Evolutionary conservation across 305 asterid species (phyloP).

Genomic region (Solanum hybrid): DNA sequence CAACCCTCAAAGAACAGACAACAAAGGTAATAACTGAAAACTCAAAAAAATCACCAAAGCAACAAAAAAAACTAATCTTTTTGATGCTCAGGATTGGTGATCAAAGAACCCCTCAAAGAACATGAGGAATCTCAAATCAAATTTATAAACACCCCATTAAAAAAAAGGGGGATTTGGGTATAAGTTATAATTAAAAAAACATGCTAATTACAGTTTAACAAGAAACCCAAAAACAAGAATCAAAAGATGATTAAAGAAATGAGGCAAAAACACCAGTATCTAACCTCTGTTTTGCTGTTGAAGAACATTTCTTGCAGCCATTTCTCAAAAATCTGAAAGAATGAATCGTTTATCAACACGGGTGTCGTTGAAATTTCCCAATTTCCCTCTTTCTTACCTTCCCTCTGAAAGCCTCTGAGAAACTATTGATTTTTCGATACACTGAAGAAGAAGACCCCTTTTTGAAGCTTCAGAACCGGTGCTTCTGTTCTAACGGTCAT

Average conservation of each 20-base stretch:
- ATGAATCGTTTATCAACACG: neutral
- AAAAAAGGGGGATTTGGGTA: neutral
- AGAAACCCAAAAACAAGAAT: neutral
- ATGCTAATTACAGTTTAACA: neutral
- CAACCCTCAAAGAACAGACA: neutral
- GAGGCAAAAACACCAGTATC: neutral
- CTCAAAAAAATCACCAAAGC: neutral
- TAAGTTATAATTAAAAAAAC: neutral
- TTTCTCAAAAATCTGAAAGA: constrained; percentile 6
- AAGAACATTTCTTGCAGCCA: constrained; percentile 54
- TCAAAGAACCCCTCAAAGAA: neutral
- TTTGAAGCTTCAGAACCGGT: constrained; percentile 20
- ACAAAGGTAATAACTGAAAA: neutral
- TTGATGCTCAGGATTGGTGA: neutral
- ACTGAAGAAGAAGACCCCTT: constrained; percentile 1
- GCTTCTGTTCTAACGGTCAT: constrained; percentile 43
- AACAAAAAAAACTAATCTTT: neutral
- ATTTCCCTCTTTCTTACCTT: neutral
- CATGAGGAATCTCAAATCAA: neutral
- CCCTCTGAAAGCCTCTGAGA: constrained; percentile 9
- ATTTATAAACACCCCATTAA: neutral
- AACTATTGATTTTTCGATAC: constrained; percentile 7
- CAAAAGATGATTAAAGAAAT: neutral
- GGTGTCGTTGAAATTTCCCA: neutral
- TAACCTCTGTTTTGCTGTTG: constrained; percentile 63